Conservation (phyloP, 2,329 filamentous ascomycete species). For the Cladosporium colombiae region DNA sequence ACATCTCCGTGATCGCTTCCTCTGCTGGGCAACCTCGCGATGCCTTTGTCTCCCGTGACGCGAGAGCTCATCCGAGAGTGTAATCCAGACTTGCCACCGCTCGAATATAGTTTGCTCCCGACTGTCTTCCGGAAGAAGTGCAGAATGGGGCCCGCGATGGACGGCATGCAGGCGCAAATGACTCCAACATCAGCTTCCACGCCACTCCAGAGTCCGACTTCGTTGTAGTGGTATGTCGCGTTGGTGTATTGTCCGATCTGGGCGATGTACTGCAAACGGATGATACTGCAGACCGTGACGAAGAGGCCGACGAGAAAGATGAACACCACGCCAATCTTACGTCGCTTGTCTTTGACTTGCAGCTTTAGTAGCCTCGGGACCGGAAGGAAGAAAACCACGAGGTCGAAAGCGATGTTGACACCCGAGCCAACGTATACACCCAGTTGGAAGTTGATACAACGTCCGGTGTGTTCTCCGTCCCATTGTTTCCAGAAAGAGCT, state of each 20-base stretch:
- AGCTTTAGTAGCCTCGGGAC: background rate
- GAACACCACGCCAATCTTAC: background rate
- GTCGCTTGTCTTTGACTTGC: background rate
- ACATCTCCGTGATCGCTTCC: background rate
- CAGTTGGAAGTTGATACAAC: background rate
- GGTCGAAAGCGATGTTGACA: background rate
- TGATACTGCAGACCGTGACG: slow-evolving; percentile 26
- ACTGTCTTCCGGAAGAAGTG: slow-evolving; percentile 12
- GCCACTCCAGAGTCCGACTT: slow-evolving; percentile 26
- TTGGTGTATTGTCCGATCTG: slow-evolving; percentile 22
- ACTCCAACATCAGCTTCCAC: slow-evolving; percentile 27
- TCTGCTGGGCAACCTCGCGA: background rate
- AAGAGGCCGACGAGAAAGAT: slow-evolving; percentile 24
- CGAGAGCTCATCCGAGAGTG: slow-evolving; percentile 3
- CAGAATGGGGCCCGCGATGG: slow-evolving; percentile 16
- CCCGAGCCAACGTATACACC: background rate
- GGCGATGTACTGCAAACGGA: slow-evolving; percentile 23
- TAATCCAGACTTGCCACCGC: background rate
- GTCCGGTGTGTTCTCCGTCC: slow-evolving; percentile 1
- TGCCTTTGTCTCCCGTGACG: background rate
- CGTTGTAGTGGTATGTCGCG: slow-evolving; percentile 28
- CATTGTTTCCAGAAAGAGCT: background rate
- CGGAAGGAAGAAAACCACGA: background rate
- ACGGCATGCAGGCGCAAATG: slow-evolving; percentile 31
- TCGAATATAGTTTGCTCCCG: slow-evolving; percentile 1